These are phyloP conservation scores for Tetrapyrgos nigripes DNA, from an alignment of 1,284 basidiomycete genomes.

Conservation along the genomic window DNA sequence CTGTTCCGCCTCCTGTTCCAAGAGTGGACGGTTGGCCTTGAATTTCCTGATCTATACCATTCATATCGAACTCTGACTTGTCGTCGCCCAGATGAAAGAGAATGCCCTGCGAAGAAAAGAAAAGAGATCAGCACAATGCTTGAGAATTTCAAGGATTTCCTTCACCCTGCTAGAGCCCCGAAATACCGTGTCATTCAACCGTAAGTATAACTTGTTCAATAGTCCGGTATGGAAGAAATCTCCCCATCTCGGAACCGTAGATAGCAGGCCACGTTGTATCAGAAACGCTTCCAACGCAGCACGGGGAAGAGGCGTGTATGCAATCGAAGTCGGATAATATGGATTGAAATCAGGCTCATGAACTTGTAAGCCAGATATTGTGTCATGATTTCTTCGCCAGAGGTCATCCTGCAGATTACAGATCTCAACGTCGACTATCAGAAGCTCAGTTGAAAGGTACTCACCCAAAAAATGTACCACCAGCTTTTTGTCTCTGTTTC, in stretches of 20 bases:
- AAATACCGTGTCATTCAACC: conserved; percentile 78
- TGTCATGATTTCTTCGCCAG: conserved; percentile 70
- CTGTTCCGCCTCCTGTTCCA: conserved; percentile 76
- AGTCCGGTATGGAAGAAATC: conserved; percentile 74
- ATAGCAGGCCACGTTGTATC: conserved; percentile 64
- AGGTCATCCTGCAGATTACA: conserved; percentile 65
- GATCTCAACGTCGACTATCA: conserved; percentile 13
- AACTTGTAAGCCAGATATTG: conserved; percentile 52
- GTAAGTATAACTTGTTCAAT: conserved; percentile 78
- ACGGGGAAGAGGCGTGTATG: conserved; percentile 77
- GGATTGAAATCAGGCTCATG: conserved; percentile 74
- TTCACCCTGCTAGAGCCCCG: conserved; percentile 56
- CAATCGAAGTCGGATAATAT: conserved; percentile 75
- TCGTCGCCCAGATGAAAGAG: conserved; percentile 65
- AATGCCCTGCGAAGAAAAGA: conserved; percentile 51
- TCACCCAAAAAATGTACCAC: conserved; percentile 87
- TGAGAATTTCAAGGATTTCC: conserved; percentile 10
- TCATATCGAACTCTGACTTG: conserved; percentile 61
- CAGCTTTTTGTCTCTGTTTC: conserved; percentile 63
- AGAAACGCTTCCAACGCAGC: conserved; percentile 71
- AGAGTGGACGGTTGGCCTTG: conserved; percentile 56
- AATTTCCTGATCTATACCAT: conserved; percentile 61
- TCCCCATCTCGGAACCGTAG: conserved; percentile 49
- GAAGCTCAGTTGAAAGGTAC: conserved; percentile 26
- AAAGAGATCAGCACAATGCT: not conserved